Percentiles rank a stretch among this genome's conserved stretches.
Conservation (phyloP, 1,284 basidiomycete genomes). For the Papiliotrema laurentii region DNA sequence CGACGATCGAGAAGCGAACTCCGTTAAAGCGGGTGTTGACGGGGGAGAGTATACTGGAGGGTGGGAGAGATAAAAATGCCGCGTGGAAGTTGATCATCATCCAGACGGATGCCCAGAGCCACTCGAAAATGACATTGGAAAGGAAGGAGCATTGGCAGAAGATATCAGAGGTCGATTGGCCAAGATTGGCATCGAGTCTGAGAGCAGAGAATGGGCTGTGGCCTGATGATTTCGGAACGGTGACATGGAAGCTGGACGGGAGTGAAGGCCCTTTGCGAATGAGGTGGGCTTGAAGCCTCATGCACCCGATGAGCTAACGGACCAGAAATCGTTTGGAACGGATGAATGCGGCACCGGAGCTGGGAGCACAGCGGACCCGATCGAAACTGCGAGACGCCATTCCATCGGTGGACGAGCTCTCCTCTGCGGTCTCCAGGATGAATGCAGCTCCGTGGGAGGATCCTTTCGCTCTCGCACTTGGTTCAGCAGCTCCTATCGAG, state of each 20-base stretch:
- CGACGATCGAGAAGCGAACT: conserved; percentile 21
- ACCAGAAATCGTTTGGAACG: conserved; percentile 35
- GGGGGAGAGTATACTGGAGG: conserved; percentile 40
- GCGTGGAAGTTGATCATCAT: conserved; percentile 48
- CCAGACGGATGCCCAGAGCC: conserved; percentile 38
- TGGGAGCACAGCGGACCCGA: conserved; percentile 31
- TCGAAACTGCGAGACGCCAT: conserved; percentile 54
- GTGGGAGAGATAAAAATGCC: conserved; percentile 47
- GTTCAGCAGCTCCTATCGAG: conserved; percentile 59
- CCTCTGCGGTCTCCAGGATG: conserved; percentile 57
- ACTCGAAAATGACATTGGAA: conserved; percentile 41
- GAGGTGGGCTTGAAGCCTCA: conserved; percentile 52
- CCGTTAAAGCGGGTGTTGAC: conserved; percentile 41
- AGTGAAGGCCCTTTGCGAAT: conserved; percentile 82
- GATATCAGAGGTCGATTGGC: conserved; percentile 45
- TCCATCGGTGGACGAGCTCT: conserved; percentile 58
- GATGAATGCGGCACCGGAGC: conserved; percentile 28
- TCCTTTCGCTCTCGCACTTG: conserved; percentile 65
- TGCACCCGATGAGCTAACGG: neutral
- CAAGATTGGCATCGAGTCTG: conserved; percentile 32
- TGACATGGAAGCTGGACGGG: conserved; percentile 73
- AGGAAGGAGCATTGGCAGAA: conserved; percentile 46
- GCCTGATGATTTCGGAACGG: conserved; percentile 56
- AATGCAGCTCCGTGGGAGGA: conserved; percentile 76
- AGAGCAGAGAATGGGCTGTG: conserved; percentile 69